Evolutionary conservation across 23 red algal species (phyloP), one percentile per base, ranked within the genome.

Genomic region (Gracilariopsis chorda): DNA sequence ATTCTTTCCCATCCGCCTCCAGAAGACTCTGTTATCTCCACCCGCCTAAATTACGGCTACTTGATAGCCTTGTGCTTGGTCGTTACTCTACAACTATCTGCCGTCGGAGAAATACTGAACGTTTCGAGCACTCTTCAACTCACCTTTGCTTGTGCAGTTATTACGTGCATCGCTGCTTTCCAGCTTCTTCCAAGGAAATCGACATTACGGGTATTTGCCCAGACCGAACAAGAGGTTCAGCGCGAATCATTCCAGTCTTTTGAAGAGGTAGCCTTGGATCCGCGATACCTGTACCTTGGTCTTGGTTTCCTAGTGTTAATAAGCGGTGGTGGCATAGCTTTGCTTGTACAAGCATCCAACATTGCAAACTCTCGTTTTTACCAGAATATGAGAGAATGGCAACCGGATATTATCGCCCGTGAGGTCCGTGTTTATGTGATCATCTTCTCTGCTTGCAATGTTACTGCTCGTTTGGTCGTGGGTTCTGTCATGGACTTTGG

Each of bases 391-490:
- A 43, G 5, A 29, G 76, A 39, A 80, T 80, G 76, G 76, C 76
- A 29, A 36, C 43, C 53, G 27, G 59, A 82, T 21, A 41, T 29
- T 23, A 40, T 89, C 35, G 45, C 47, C 35, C 56, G 25, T n/a
- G 57, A 65, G 4, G 76, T 91, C 30, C 88, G 88, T 5, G 40
- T 47, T n/a, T 51, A 41, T n/a, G 88, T 91, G 6, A 91, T 82
- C 45, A 58, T 91, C 6, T 91, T 91, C 47, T 79, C 88, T 37
- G 53, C 88, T 2, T 71, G 58, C 34, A 82, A 82, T 60, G 75
- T 82, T n/a, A 58, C 35, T 41, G 73, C 60, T 49, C 88, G 88
- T 27, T 32, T 91, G 2, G 14, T 75, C 48, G 45, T 75, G 25
- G 74, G 88, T 2, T 37, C 51, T 8, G 16, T 91, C 19, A 44